Evolutionary conservation across 495 filamentous ascomycete genomes (phyloP), one percentile per base, ranked within the genome.

Genomic region (Lasiosphaeriaceae sp.): DNA sequence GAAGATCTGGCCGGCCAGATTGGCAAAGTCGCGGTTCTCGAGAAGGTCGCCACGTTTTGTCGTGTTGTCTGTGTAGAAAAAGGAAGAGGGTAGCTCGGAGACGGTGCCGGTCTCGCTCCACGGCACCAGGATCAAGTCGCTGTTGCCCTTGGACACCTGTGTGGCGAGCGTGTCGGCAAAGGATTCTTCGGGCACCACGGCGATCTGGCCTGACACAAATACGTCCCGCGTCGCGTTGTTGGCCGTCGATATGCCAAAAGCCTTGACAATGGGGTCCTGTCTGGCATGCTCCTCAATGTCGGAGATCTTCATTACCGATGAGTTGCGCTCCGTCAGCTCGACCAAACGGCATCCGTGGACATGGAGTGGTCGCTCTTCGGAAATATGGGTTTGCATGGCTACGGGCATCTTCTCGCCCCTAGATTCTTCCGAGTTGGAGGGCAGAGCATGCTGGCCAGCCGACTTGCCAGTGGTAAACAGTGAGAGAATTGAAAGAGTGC

Each of bases 271-370:
- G 2, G 92, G 90, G 61, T 96, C 92, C 68, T 82, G 80, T 11
- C 83, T 73, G 23, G 83, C 82, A 56, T 86, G 82, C 12, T 90
- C 89, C 4, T 90, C 89, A 35, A 83, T 75, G 56, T 92, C 89
- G 0, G 89, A 83, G 0, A 94, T 89, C 64, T 89, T 86, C 92
- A 96, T 97, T 50, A 96, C 90, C 29, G 90, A 88, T 2, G 92
- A 96, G 50, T 86, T 84, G 77, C 92, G 91, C 56, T 97, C 90
- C 0, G 90, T 92, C 19, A 96, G 83, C 65, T 92, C 89, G 35
- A 96, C 69, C 35, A 97, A 77, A 1, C 91, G 86, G 20, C 95
- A 73, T 35, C 90, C 92, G 61, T 96, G 88, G 0, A 92, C 88
- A 61, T 89, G 81, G 2, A 96, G 77, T 1, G 84, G 80, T n/a